phyloP scores from a whole-genome alignment of 768 basidiomycete species.

The Suillus sp. region DNA sequence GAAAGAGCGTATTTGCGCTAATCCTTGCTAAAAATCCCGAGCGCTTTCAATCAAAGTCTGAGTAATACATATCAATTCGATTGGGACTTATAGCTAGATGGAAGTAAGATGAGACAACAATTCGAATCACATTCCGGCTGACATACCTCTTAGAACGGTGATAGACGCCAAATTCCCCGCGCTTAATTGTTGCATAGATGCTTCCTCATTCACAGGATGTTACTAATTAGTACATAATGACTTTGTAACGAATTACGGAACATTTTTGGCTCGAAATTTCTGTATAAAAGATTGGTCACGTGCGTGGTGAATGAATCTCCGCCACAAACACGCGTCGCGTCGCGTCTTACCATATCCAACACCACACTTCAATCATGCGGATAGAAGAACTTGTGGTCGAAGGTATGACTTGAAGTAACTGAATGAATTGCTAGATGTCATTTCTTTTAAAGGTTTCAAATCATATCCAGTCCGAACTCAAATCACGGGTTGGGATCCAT shows the following conservation, averaged over 20 bases:
- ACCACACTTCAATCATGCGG: conserved; percentile 58
- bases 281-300: conserved; percentile 15
- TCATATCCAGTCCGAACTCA: conserved; percentile 96
- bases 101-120: not conserved
- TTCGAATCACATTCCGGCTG: not conserved
- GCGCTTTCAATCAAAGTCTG: not conserved
- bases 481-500: conserved; percentile 95
- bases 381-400: conserved; percentile 96
- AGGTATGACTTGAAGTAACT: conserved; percentile 45
- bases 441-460: conserved; percentile 75
- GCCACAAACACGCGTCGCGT: conserved; percentile 35
- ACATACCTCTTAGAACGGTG: not conserved
- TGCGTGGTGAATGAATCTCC: conserved; percentile 27
- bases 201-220: not conserved
- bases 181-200: not conserved
- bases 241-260: not conserved
- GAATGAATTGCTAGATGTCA: not conserved
- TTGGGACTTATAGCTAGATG: not conserved
- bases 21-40: not conserved
- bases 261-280: not conserved
- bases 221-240: not conserved
- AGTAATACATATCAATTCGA: not conserved
- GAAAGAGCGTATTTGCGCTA: not conserved
- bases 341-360: conserved; percentile 20
- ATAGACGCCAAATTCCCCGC: conserved; percentile 3